A percentile compares a stretch with the other conserved stretches of the same genome.
These are phyloP conservation scores for Wickerhamomyces chambardii DNA, from an alignment of 805 yeast species.

Conservation along the genomic window DNA sequence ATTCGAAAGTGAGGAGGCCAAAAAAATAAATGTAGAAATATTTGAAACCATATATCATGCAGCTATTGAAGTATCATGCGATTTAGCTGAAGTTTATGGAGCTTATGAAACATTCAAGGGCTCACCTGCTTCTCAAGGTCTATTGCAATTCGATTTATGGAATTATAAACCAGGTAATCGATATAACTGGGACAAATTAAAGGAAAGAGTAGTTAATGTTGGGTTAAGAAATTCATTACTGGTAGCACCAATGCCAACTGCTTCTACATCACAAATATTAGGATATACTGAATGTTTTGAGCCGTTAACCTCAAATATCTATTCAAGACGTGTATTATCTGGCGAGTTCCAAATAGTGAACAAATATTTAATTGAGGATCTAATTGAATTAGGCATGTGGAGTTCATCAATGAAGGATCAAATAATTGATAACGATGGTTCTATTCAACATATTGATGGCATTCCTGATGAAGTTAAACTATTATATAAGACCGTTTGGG, in stretches of 20 bases:
- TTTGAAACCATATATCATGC: constrained; percentile 96
- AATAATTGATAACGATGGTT: constrained; percentile 73
- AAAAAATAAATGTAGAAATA: constrained; percentile 67
- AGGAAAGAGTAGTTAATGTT: constrained; percentile 42
- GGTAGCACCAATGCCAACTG: constrained; percentile 97
- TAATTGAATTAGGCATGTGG: constrained; percentile 82
- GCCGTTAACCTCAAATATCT: constrained; percentile 90
- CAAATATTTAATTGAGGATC: constrained; percentile 74
- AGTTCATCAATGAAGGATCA: constrained; percentile 66
- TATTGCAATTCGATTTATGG: constrained; percentile 87
- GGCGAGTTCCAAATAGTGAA: constrained; percentile 94
- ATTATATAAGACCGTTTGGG: constrained; percentile 96
- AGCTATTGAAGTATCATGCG: constrained; percentile 80
- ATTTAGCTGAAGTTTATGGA: constrained; percentile 65
- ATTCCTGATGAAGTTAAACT: constrained; percentile 70
- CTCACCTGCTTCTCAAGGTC: constrained; percentile 85
- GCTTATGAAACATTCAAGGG: constrained; percentile 68
- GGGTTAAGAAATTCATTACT: constrained; percentile 85
- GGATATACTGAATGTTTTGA: constrained; percentile 96
- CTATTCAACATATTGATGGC: constrained; percentile 65
- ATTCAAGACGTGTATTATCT: constrained; percentile 81
- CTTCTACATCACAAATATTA: constrained; percentile 91
- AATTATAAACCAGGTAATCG: constrained; percentile 63
- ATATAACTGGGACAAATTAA: constrained; percentile 81
- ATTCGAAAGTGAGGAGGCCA: constrained; percentile 78